Evolutionary conservation across 108 stramenopile species (phyloP).

Genomic region (Fistulifera pelliculosa): DNA sequence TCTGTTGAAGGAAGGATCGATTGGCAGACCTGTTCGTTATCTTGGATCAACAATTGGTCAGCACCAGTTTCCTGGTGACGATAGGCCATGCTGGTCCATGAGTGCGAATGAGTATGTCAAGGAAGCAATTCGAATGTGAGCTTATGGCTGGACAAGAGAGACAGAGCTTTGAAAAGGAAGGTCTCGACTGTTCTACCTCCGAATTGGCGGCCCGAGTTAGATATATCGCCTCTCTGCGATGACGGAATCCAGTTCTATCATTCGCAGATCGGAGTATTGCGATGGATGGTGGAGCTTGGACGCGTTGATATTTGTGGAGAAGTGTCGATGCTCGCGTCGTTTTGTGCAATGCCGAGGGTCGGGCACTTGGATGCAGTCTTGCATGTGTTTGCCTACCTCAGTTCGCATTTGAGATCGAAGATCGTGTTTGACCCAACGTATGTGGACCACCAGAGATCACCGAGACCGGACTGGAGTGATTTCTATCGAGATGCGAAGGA

Average conservation of each 20-base stretch:
- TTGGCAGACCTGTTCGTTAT: constrained; percentile 13
- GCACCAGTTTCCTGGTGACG: constrained; percentile 8
- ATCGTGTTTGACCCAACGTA: constrained; percentile 30
- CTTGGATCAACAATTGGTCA: constrained; percentile 16
- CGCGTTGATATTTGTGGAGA: constrained; percentile 31
- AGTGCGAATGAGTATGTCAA: constrained; percentile 16
- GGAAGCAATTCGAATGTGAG: constrained; percentile 22
- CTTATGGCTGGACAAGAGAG: constrained; percentile 12
- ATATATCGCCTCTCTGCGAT: constrained; percentile 5
- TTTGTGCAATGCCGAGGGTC: constrained; percentile 23
- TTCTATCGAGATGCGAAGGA: constrained; percentile 21
- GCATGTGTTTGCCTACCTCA: constrained; percentile 25
- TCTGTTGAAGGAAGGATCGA: constrained; percentile 12
- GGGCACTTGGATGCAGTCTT: constrained; percentile 32
- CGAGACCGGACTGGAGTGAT: constrained; percentile 11
- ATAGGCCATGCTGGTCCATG: constrained; percentile 14
- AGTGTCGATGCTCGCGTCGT: constrained; percentile 33
- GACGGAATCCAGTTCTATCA: constrained; percentile 17
- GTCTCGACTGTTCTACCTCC: constrained; percentile 19
- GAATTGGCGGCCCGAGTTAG: constrained; percentile 15
- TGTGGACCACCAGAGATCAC: not conserved
- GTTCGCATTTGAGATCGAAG: constrained; percentile 9
- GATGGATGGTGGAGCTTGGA: constrained; percentile 45
- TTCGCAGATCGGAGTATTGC: constrained; percentile 27
- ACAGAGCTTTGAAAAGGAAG: constrained; percentile 9